A percentile compares a stretch with the other conserved stretches of the same genome.
These are phyloP conservation scores for Fonsecaea nubica DNA, from an alignment of 2,329 filamentous ascomycete genomes.

Conservation along the genomic window DNA sequence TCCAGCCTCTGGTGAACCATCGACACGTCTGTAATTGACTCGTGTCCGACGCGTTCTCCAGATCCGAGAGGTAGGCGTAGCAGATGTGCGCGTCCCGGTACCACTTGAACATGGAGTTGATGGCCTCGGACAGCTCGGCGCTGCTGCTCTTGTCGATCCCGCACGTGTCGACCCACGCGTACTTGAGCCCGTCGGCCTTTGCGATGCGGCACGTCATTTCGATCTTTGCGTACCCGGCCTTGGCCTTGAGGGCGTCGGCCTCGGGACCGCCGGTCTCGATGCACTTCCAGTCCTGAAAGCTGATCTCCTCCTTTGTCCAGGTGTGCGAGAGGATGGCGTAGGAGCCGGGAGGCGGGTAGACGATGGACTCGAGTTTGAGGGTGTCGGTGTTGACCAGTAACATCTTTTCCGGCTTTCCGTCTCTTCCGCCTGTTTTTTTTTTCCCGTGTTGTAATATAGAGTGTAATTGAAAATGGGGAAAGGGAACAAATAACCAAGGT, in stretches of 20 bases:
- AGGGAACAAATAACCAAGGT: not conserved
- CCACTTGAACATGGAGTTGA: slow-evolving; percentile 27
- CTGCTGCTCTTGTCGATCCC: slow-evolving; percentile 40
- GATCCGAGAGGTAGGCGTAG: slow-evolving; percentile 32
- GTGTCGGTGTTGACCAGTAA: slow-evolving; percentile 6
- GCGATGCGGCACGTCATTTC: slow-evolving; percentile 15
- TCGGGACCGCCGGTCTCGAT: not conserved
- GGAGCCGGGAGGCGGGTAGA: not conserved
- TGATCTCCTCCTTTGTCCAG: slow-evolving; percentile 33
- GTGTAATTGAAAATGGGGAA: not conserved
- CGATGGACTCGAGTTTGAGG: slow-evolving; percentile 3
- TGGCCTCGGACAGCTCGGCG: slow-evolving; percentile 37
- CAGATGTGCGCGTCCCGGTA: slow-evolving; percentile 35
- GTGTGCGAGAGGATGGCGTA: slow-evolving; percentile 37
- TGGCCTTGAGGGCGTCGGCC: slow-evolving; percentile 1
- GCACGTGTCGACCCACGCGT: slow-evolving; percentile 41
- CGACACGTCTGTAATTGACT: slow-evolving; percentile 26
- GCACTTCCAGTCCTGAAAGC: slow-evolving; percentile 21
- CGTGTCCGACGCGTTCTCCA: not conserved
- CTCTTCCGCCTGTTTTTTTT: not conserved
- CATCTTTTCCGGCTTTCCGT: not conserved
- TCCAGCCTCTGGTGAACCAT: slow-evolving; percentile 34
- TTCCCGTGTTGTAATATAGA: not conserved
- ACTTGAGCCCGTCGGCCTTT: slow-evolving; percentile 18
- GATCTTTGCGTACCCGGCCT: slow-evolving; percentile 4